phyloP scores from a whole-genome alignment of 805 yeast genomes.

The Saitoella complicata region DNA sequence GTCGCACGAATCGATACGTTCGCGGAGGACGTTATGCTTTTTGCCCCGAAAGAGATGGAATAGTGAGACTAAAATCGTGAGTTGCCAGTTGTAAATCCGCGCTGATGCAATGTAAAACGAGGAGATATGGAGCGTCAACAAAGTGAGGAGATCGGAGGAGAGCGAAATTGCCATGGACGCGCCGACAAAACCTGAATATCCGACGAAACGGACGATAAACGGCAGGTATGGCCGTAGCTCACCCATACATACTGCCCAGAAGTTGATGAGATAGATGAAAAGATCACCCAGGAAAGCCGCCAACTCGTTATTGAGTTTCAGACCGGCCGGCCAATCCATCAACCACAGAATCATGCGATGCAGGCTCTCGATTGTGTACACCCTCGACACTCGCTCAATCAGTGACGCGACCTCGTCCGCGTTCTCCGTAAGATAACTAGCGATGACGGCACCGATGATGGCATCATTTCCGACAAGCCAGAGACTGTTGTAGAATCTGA shows the following conservation, averaged over 20 bases:
- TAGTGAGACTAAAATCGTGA: constrained; percentile 49
- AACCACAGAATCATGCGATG: constrained; percentile 33
- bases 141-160: constrained; percentile 43
- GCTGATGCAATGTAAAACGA: constrained; percentile 69
- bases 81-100: constrained; percentile 61
- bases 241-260: constrained; percentile 31
- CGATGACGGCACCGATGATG: constrained; percentile 50
- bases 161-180: constrained; percentile 54
- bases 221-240: constrained; percentile 20
- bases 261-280: constrained; percentile 66
- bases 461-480: constrained; percentile 81
- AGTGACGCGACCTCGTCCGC: constrained; percentile 16
- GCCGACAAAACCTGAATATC: constrained; percentile 38
- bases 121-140: constrained; percentile 54
- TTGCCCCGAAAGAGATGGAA: constrained; percentile 79
- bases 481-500: constrained; percentile 62
- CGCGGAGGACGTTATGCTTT: constrained; percentile 66
- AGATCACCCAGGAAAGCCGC: constrained; percentile 76
- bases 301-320: constrained; percentile 74
- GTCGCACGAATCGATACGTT: constrained; percentile 71
- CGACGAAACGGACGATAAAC: constrained; percentile 20
- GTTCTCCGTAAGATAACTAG: constrained; percentile 30
- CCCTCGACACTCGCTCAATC: constrained; percentile 5
- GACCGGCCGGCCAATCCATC: constrained; percentile 83
- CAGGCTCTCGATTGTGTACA: background rate